phyloP scores from a whole-genome alignment of 805 yeast genomes.

The Saccharomycopsis lassenensis region DNA sequence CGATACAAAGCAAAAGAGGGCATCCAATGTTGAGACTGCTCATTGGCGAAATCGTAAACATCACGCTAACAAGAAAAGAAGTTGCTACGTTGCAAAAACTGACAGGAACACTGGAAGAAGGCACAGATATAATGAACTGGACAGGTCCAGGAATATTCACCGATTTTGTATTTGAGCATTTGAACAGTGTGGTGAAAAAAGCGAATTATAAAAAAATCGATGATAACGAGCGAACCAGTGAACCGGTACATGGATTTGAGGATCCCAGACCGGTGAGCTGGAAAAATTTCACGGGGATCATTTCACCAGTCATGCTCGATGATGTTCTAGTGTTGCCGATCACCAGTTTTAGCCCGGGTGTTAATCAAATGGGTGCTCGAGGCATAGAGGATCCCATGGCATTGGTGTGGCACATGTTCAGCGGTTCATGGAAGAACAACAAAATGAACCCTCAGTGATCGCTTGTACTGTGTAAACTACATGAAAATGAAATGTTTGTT shows the following conservation, averaged over 20 bases:
- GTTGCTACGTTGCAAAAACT: slow-evolving; percentile 35
- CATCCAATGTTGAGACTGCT: slow-evolving; percentile 82
- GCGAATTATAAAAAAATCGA: not conserved
- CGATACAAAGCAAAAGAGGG: slow-evolving; percentile 78
- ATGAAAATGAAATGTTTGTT: no score
- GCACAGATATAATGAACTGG: slow-evolving; percentile 83
- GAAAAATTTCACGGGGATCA: slow-evolving; percentile 50
- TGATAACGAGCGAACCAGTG: not conserved
- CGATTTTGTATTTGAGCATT: slow-evolving; percentile 67
- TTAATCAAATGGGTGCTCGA: slow-evolving; percentile 57
- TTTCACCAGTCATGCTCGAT: slow-evolving; percentile 43
- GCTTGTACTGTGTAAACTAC: no score
- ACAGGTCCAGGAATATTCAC: slow-evolving; percentile 97
- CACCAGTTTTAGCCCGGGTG: slow-evolving; percentile 58
- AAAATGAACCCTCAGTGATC: no score
- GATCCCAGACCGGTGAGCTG: slow-evolving; percentile 36
- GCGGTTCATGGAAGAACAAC: slow-evolving; percentile 49
- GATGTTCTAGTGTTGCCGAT: slow-evolving; percentile 67
- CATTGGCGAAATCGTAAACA: slow-evolving; percentile 65
- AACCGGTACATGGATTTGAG: slow-evolving; percentile 7
- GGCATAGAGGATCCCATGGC: slow-evolving; percentile 35
- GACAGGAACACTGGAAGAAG: slow-evolving; percentile 47
- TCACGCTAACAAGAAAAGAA: slow-evolving; percentile 46
- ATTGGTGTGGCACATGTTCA: slow-evolving; percentile 51
- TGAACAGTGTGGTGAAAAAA: slow-evolving; percentile 45